Evolutionary conservation across 768 basidiomycete species (phyloP).

Genomic region (Lyophyllum shimeji): DNA sequence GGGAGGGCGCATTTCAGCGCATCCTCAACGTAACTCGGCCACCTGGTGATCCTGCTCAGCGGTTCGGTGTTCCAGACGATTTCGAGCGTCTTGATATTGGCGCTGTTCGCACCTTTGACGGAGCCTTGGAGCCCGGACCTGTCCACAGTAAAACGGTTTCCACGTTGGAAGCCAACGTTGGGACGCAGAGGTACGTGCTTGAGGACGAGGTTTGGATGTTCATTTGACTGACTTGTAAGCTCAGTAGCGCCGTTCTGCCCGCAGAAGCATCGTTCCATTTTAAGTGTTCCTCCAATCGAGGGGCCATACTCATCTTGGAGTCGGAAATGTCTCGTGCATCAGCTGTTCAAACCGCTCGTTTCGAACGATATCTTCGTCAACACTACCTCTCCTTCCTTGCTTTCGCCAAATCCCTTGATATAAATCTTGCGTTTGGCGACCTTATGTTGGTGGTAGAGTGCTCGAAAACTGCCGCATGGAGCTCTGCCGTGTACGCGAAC

Average conservation of each 20-base stretch:
- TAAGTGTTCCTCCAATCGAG: slow-evolving; percentile 11
- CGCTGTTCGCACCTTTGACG: not conserved
- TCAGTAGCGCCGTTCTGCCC: slow-evolving; percentile 2
- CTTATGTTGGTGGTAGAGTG: slow-evolving; percentile 18
- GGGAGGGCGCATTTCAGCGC: slow-evolving; percentile 10
- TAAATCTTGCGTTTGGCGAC: slow-evolving; percentile 13
- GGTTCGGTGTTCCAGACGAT: slow-evolving; percentile 6
- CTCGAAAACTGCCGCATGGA: slow-evolving; percentile 18
- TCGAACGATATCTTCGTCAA: slow-evolving; percentile 6
- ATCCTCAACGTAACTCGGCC: slow-evolving; percentile 13
- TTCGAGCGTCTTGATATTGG: slow-evolving; percentile 11
- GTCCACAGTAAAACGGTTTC: slow-evolving; percentile 11
- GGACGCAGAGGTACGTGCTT: not conserved
- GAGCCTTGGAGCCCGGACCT: slow-evolving; percentile 11
- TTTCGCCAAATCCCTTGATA: slow-evolving; percentile 6
- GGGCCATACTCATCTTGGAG: slow-evolving; percentile 15
- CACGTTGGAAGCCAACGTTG: slow-evolving; percentile 2
- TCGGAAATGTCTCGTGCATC: slow-evolving; percentile 10
- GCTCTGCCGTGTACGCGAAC: slow-evolving; percentile 18
- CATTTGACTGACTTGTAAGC: too few species aligned
- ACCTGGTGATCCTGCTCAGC: slow-evolving; percentile 7
- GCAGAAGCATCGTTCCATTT: slow-evolving; percentile 13
- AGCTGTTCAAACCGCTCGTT: slow-evolving; percentile 1
- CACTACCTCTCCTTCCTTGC: slow-evolving; percentile 14
- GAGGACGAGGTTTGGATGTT: too few species aligned